A percentile compares a stretch with the other conserved stretches of the same genome.
phyloP scores from a whole-genome alignment of 352 stramenopile species.

The Phytopythium montanum region DNA sequence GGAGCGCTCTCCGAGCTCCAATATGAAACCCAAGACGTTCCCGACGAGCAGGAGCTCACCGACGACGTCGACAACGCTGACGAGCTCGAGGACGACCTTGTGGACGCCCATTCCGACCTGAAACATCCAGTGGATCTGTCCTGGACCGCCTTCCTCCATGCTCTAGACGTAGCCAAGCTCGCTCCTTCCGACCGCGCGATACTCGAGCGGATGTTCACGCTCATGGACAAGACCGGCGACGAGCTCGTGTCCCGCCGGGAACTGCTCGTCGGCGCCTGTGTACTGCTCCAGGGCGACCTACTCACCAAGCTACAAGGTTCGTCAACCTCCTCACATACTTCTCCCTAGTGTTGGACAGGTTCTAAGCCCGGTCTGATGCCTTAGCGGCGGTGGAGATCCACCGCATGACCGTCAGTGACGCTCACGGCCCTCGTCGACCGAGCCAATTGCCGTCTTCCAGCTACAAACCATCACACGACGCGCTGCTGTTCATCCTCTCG shows the following conservation, averaged over 20 bases:
- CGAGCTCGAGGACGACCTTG: background rate
- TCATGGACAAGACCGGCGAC: slow-evolving; percentile 59
- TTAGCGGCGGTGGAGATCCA: slow-evolving; percentile 3
- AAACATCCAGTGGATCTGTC: slow-evolving; percentile 27
- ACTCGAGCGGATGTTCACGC: slow-evolving; percentile 50
- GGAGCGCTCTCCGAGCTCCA: background rate
- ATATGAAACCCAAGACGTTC: background rate
- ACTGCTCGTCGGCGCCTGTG: slow-evolving; percentile 38
- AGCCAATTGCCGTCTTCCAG: slow-evolving; percentile 11
- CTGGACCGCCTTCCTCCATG: slow-evolving; percentile 27
- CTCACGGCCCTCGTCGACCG: slow-evolving; percentile 9
- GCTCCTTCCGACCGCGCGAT: slow-evolving; percentile 40
- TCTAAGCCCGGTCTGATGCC: too few relatives aligned
- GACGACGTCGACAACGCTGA: background rate
- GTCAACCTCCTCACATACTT: background rate
- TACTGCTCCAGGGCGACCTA: slow-evolving; percentile 42
- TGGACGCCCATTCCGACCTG: slow-evolving; percentile 3
- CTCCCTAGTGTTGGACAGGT: background rate
- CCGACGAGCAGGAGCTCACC: slow-evolving; percentile 4
- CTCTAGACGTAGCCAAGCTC: slow-evolving; percentile 42
- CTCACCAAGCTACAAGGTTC: slow-evolving; percentile 38
- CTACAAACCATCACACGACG: slow-evolving; percentile 13
- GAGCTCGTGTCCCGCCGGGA: slow-evolving; percentile 37
- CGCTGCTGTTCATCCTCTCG: slow-evolving; percentile 41
- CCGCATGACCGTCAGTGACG: background rate